phyloP scores from a whole-genome alignment of 2,329 filamentous ascomycete species.

The Arthroderma sp. region DNA sequence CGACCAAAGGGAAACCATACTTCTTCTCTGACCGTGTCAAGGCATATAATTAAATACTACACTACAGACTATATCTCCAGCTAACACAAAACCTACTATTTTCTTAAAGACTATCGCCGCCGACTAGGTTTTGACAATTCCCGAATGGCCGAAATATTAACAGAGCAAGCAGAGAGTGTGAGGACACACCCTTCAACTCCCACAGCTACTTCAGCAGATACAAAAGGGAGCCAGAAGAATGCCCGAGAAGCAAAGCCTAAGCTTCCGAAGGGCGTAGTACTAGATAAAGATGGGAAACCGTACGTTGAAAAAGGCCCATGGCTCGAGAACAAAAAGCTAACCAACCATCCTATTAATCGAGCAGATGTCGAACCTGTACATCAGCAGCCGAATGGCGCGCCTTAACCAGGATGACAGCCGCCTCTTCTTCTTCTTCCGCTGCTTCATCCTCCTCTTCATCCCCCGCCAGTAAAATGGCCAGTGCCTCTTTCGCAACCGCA shows the following conservation, averaged over 20 bases:
- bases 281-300: conserved; percentile 40
- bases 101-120: too few relatives aligned
- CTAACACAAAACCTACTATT: too few relatives aligned
- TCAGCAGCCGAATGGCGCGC: conserved; percentile 34
- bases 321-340: background rate
- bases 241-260: conserved; percentile 16
- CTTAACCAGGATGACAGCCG: conserved; percentile 28
- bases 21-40: too few relatives aligned
- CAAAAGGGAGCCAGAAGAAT: conserved; percentile 6
- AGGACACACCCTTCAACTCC: conserved; percentile 4
- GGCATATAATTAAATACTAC: too few relatives aligned
- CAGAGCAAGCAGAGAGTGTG: conserved; percentile 15
- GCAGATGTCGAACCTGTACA: conserved; percentile 37
- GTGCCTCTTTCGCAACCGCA: conserved; percentile 5
- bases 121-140: too few relatives aligned
- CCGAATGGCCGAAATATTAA: conserved; percentile 12
- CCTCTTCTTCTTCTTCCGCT: conserved; percentile 9
- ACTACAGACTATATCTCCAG: too few relatives aligned
- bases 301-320: conserved; percentile 15
- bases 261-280: conserved; percentile 34
- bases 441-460: conserved; percentile 12
- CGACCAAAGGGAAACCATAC: too few relatives aligned
- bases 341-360: background rate
- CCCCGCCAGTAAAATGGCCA: conserved; percentile 19
- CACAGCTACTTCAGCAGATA: background rate